A percentile compares a stretch with the other conserved stretches of the same genome.
These are phyloP conservation scores for Cordyceps sp. DNA, from an alignment of 2,329 filamentous ascomycete species.

Conservation along the genomic window DNA sequence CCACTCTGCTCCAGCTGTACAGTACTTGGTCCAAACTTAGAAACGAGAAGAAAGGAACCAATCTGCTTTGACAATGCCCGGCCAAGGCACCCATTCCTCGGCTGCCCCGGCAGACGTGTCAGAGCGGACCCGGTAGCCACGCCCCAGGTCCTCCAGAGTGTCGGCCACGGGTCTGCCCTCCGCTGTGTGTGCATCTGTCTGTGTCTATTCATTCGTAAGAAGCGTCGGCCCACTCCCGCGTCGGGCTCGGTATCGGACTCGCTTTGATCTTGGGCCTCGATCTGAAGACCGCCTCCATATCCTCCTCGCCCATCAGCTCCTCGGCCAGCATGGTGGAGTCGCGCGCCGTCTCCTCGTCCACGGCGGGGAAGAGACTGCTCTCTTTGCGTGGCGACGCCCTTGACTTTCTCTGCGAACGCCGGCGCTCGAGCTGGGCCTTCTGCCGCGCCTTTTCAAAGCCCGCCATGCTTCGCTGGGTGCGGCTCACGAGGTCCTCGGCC, in stretches of 20 bases:
- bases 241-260: slow-evolving; percentile 47
- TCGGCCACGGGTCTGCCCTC: no score
- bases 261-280: slow-evolving; percentile 65
- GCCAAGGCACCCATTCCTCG: no score
- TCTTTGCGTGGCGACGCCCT: slow-evolving; percentile 22
- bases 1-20: neutral
- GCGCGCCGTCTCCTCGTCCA: slow-evolving; percentile 26
- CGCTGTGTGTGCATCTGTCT: no score
- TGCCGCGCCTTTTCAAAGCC: slow-evolving; percentile 44
- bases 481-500: slow-evolving; percentile 35
- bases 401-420: slow-evolving; percentile 30
- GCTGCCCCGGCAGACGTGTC: no score
- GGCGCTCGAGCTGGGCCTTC: slow-evolving; percentile 40
- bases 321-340: slow-evolving; percentile 40
- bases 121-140: no score
- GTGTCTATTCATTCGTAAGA: slow-evolving; percentile 4
- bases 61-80: no score
- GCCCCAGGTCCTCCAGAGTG: no score
- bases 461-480: slow-evolving; percentile 45
- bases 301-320: slow-evolving; percentile 53
- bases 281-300: slow-evolving; percentile 73
- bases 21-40: neutral
- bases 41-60: neutral
- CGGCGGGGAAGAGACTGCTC: slow-evolving; percentile 27
- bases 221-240: slow-evolving; percentile 13